Base-by-base conservation (phyloP, 805 yeast species). In the Saccharomycopsis synnaedendra region DNA sequence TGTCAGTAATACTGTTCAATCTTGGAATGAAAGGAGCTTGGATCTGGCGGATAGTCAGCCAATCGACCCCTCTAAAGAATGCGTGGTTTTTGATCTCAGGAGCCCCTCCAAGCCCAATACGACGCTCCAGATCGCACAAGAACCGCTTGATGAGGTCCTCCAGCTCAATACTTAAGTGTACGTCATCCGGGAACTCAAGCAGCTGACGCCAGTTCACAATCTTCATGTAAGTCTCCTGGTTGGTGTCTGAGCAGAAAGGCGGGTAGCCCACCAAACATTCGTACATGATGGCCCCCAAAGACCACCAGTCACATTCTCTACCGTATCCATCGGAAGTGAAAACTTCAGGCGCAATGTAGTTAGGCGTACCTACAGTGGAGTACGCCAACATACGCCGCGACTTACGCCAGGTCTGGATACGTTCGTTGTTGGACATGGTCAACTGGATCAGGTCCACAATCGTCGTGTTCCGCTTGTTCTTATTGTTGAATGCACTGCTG, bases 301-400 rank as follows among this genome's bases (percentile, higher is more conserved):
- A 84, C 97, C 97, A 88, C 97, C 97, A 88, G 64, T 88, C 97
- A 66, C 97, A 88, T 61, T 88, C 96, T 66, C 87, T 95, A 8
- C 96, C 95, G 64, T 88, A 88, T 4, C 97, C 97, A 67, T 88
- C 93, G 57, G 87, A 87, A 43, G 86, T 71, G 58, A 88, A 88
- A 52, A 88, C 89, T 62, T 88, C 97, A 0, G 97, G 97, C 1
- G 96, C 96, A 64, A 88, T 88, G 62, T 88, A 88, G 63, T 88
- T 96, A 0, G 97, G 97, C 0, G 97, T 88, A 42, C 97, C 97
- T 32, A 88, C 97, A 0, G 97, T 89, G 5, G 96, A 86, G 60
- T 88, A 88, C 1, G 96, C 96, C 96, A 89, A 87, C 47, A 88
- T 64, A 54, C 97, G 74, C 56, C 97, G 72, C 11, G 90, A 81